These are phyloP conservation scores for Debaryomyces robertsiae DNA, from an alignment of 1,139 yeast genomes.

Conservation along the genomic window DNA sequence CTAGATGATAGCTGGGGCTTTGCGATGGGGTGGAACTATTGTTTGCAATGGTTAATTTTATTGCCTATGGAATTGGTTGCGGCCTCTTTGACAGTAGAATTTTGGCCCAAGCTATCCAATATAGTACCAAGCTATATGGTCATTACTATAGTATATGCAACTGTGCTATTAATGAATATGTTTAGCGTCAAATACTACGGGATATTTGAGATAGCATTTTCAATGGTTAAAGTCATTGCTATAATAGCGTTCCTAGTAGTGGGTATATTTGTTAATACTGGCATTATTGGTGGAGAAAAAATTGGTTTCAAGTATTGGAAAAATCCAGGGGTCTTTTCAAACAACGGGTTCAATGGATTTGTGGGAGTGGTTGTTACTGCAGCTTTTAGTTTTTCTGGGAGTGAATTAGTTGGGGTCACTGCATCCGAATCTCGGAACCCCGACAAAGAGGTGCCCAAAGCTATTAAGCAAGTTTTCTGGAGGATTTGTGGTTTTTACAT, in stretches of 20 bases:
- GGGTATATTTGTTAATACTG: conserved; percentile 35
- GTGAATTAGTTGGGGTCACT: conserved; percentile 34
- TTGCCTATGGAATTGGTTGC: conserved; percentile 29
- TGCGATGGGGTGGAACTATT: conserved; percentile 30
- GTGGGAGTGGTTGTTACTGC: conserved; percentile 28
- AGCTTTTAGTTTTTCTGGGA: conserved; percentile 27
- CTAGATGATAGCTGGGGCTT: conserved; percentile 29
- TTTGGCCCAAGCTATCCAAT: conserved; percentile 20
- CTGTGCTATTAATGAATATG: conserved; percentile 22
- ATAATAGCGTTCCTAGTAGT: conserved; percentile 36
- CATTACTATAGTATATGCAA: conserved; percentile 21
- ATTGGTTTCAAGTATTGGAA: conserved; percentile 40
- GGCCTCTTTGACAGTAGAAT: conserved; percentile 24
- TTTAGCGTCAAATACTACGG: conserved; percentile 27
- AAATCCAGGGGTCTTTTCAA: conserved; percentile 34
- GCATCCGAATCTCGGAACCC: conserved; percentile 38
- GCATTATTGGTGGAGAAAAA: conserved; percentile 30
- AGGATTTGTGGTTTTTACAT: conserved; percentile 36
- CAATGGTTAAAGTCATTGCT: conserved; percentile 34
- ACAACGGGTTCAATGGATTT: conserved; percentile 26
- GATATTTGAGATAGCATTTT: conserved; percentile 30
- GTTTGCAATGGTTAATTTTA: conserved; percentile 25
- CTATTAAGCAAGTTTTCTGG: conserved; percentile 41
- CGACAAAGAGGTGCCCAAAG: conserved; percentile 33
- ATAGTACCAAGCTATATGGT: conserved; percentile 21